These are phyloP conservation scores for Diaporthe sp. DNA, from an alignment of 2,329 filamentous ascomycete genomes.

Conservation along the genomic window DNA sequence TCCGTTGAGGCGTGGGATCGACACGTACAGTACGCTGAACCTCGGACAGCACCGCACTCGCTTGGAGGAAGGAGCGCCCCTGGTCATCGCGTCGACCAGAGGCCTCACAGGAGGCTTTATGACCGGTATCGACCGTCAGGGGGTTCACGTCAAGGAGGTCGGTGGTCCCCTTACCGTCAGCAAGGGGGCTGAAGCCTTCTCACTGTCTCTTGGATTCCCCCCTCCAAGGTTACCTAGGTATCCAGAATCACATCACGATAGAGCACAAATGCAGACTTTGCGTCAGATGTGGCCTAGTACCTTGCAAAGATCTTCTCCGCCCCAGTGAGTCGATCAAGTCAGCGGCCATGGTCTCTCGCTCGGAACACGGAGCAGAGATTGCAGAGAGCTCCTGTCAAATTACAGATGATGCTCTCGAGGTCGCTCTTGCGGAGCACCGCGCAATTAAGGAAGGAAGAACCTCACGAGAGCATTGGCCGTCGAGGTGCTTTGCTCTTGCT, in stretches of 20 bases:
- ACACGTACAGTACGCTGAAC: conserved; percentile 76
- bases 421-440: not conserved
- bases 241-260: not conserved
- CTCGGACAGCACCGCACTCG: not conserved
- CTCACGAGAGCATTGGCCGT: not conserved
- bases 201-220: not conserved
- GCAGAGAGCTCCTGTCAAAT: not conserved
- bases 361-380: not conserved
- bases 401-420: not conserved
- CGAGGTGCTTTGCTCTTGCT: not conserved
- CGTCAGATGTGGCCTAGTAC: not conserved
- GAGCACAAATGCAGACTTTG: not conserved
- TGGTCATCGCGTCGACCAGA: not conserved
- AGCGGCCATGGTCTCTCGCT: not conserved
- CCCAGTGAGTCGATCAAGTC: not conserved
- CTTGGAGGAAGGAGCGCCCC: not conserved
- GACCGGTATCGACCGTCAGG: conserved; percentile 34
- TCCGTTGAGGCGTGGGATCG: conserved; percentile 82
- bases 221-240: not conserved
- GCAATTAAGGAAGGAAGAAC: not conserved
- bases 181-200: conserved; percentile 10
- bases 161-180: conserved; percentile 33
- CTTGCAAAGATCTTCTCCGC: not conserved
- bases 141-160: not conserved
- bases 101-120: conserved; percentile 29